Evolutionary conservation across 1,284 basidiomycete genomes (phyloP).

Genomic region (Ustilago shanxiensis): DNA sequence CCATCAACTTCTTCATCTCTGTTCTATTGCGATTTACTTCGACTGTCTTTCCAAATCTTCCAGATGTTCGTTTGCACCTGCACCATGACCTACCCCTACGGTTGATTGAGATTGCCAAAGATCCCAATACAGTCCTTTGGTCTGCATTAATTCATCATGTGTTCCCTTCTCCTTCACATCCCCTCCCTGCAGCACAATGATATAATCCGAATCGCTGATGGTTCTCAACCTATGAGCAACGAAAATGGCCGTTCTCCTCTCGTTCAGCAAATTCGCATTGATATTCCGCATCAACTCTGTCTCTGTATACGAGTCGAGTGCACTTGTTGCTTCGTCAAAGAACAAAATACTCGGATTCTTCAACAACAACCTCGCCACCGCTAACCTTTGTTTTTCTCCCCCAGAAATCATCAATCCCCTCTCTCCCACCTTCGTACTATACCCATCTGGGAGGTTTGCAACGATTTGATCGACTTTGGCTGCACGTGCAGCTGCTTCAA

Average conservation of each 20-base stretch:
- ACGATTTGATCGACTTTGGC: constrained; percentile 90
- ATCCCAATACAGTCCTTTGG: constrained; percentile 62
- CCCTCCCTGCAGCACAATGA: constrained; percentile 64
- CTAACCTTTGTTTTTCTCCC: constrained; percentile 95
- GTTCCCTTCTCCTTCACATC: constrained; percentile 60
- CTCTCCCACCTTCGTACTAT: constrained; percentile 92
- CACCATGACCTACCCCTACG: constrained; percentile 53
- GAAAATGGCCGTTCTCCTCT: constrained; percentile 90
- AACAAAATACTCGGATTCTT: constrained; percentile 96
- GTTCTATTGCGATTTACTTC: no score
- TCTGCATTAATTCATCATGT: constrained; percentile 56
- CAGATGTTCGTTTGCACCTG: constrained; percentile 47
- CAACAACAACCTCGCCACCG: constrained; percentile 89
- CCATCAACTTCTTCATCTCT: no score
- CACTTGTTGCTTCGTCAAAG: constrained; percentile 98
- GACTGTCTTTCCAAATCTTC: constrained; percentile 34
- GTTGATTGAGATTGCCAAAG: constrained; percentile 62
- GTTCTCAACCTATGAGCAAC: constrained; percentile 79
- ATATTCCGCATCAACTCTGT: constrained; percentile 95
- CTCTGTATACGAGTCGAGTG: constrained; percentile 93
- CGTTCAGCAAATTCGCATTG: constrained; percentile 81
- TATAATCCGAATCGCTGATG: constrained; percentile 79
- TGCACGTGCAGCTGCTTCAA: constrained; percentile 82
- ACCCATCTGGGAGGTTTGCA: constrained; percentile 83
- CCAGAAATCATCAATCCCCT: constrained; percentile 97